phyloP scores from a whole-genome alignment of 306 rosid species.

The Arachis stenosperma region DNA sequence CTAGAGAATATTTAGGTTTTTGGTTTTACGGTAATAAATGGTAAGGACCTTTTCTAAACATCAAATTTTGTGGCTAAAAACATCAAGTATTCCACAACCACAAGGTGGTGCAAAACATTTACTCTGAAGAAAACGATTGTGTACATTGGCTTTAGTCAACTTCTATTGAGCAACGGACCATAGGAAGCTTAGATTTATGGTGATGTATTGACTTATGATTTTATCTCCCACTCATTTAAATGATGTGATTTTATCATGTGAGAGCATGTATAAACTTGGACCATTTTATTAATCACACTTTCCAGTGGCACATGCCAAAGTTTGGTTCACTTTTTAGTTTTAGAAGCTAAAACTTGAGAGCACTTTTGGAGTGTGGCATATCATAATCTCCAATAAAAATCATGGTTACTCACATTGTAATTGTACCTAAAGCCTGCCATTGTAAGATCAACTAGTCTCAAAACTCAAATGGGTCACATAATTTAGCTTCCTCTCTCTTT shows the following conservation, averaged over 20 bases:
- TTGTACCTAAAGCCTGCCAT: neutral
- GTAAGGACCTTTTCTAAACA: neutral
- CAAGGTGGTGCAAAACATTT: neutral
- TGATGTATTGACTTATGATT: neutral
- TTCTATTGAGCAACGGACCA: neutral
- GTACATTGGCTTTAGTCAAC: neutral
- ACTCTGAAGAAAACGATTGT: neutral
- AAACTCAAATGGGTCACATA: constrained; percentile 4
- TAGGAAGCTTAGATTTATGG: too few species aligned
- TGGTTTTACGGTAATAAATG: neutral
- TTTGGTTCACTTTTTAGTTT: neutral
- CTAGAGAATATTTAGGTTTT: neutral
- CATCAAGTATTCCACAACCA: neutral
- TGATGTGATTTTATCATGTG: neutral
- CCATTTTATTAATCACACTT: neutral
- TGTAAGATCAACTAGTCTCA: neutral
- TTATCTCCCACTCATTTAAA: too few species aligned
- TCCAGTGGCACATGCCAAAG: neutral
- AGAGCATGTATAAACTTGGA: neutral
- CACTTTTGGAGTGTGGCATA: neutral
- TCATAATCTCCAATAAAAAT: neutral
- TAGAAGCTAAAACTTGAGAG: neutral
- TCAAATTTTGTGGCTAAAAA: neutral
- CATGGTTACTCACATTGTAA: neutral
- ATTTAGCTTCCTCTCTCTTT: constrained; percentile 3